Evolutionary conservation across 371 early-diverging fungal species (phyloP).

Genomic region (Mucor velutinosus): DNA sequence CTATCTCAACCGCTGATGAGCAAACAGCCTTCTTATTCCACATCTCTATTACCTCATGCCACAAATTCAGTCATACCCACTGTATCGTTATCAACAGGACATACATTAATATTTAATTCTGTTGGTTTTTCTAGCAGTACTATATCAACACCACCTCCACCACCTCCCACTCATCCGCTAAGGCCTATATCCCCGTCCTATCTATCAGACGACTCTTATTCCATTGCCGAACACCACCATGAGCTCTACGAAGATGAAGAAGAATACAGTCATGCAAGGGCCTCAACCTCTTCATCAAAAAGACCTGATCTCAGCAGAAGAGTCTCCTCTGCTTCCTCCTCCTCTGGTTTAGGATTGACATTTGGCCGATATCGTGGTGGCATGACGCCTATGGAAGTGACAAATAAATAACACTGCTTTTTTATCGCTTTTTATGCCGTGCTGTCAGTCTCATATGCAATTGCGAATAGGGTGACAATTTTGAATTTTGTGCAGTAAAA

Average conservation of each 20-base stretch:
- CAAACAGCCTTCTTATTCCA: conserved; percentile 23
- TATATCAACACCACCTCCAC: conserved; percentile 13
- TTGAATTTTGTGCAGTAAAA: too few species aligned
- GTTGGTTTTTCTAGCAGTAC: conserved; percentile 12
- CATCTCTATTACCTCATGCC: conserved; percentile 22
- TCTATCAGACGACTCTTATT: conserved; percentile 17
- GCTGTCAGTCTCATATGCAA: too few species aligned
- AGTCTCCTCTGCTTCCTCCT: conserved; percentile 23
- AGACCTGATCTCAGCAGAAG: conserved; percentile 14
- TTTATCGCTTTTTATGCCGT: neutral
- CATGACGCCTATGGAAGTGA: conserved; percentile 24
- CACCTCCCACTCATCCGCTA: conserved; percentile 6
- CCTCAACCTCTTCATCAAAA: neutral
- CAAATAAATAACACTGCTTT: neutral
- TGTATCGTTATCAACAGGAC: conserved; percentile 24
- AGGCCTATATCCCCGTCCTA: conserved; percentile 16
- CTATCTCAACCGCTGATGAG: conserved; percentile 16
- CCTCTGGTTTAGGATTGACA: conserved; percentile 25
- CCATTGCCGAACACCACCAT: neutral
- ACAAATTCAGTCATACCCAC: conserved; percentile 25
- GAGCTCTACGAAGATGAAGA: neutral
- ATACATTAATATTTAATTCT: conserved; percentile 24
- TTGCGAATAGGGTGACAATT: too few species aligned
- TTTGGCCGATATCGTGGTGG: conserved; percentile 25
- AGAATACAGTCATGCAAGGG: neutral